Percentiles rank a stretch among this genome's conserved stretches.
phyloP scores from a whole-genome alignment of 169 alveolate species.

The Cryptosporidium muris region DNA sequence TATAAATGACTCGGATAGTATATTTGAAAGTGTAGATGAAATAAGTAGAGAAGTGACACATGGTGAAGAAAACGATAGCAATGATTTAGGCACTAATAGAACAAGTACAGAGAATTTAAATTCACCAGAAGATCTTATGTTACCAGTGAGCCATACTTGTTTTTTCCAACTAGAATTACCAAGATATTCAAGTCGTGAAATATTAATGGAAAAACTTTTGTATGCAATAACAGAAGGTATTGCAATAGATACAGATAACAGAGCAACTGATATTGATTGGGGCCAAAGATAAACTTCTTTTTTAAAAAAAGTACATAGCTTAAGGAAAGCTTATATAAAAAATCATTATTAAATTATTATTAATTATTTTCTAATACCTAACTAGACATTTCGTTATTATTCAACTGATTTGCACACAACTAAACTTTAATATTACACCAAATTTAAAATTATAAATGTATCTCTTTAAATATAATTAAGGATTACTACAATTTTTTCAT shows the following conservation, averaged over 20 bases:
- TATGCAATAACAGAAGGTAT: slow-evolving; percentile 86
- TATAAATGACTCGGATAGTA: not conserved
- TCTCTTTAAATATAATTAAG: too few species aligned
- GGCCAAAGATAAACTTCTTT: slow-evolving; percentile 2
- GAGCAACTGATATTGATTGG: slow-evolving; percentile 72
- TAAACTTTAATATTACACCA: too few species aligned
- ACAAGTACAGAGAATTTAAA: not conserved
- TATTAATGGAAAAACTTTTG: slow-evolving; percentile 81
- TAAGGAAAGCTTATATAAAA: too few species aligned
- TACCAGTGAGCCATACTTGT: slow-evolving; percentile 92
- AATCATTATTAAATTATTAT: too few species aligned
- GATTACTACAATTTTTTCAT: too few species aligned
- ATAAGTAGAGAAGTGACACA: not conserved
- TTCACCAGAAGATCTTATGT: slow-evolving; percentile 51
- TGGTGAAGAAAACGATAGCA: not conserved
- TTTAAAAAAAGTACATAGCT: too few species aligned
- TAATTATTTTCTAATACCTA: too few species aligned
- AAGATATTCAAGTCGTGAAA: slow-evolving; percentile 82
- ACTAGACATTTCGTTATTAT: too few species aligned
- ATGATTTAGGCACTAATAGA: not conserved
- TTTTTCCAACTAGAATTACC: slow-evolving; percentile 90
- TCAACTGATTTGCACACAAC: too few species aligned
- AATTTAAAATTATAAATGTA: too few species aligned
- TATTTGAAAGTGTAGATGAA: not conserved
- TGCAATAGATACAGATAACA: slow-evolving; percentile 79